Conservation (phyloP, 345 rosid genomes). For the Hibiscus syriacus region DNA sequence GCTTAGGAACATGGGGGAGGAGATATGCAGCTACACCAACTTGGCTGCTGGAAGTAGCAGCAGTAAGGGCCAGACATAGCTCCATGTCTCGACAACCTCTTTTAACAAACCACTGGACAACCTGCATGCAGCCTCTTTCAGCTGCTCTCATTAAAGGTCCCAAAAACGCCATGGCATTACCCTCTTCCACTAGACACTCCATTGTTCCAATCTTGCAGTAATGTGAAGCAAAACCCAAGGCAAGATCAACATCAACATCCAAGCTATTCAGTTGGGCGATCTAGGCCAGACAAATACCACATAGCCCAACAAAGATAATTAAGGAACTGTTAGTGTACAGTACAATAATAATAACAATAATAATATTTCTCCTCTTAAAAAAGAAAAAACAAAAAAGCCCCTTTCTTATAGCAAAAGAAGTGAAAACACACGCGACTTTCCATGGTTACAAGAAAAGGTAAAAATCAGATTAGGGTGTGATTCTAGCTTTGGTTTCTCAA, state of each 20-base stretch:
- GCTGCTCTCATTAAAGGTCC: conserved; percentile 97
- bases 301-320: conserved; percentile 4
- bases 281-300: conserved; percentile 29
- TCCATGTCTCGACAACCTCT: conserved; percentile 89
- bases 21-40: conserved; percentile 77
- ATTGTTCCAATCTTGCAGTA: conserved; percentile 85
- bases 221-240: conserved; percentile 89
- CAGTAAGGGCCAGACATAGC: conserved; percentile 89
- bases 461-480: not conserved
- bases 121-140: conserved; percentile 91
- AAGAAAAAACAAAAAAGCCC: not conserved
- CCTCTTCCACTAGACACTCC: conserved; percentile 98
- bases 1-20: conserved; percentile 82
- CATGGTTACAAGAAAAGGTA: not conserved
- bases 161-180: conserved; percentile 82
- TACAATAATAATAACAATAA: not conserved
- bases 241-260: conserved; percentile 93
- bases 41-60: conserved; percentile 93
- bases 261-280: conserved; percentile 96
- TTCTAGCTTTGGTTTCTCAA: not conserved
- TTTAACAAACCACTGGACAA: conserved; percentile 93
- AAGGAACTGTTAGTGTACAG: not conserved
- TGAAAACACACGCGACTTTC: not conserved
- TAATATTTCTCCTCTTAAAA: too few species aligned
- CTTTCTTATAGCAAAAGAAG: not conserved